Base-by-base conservation (phyloP, 495 filamentous ascomycete genomes). In the Sporormia fimetaria region DNA sequence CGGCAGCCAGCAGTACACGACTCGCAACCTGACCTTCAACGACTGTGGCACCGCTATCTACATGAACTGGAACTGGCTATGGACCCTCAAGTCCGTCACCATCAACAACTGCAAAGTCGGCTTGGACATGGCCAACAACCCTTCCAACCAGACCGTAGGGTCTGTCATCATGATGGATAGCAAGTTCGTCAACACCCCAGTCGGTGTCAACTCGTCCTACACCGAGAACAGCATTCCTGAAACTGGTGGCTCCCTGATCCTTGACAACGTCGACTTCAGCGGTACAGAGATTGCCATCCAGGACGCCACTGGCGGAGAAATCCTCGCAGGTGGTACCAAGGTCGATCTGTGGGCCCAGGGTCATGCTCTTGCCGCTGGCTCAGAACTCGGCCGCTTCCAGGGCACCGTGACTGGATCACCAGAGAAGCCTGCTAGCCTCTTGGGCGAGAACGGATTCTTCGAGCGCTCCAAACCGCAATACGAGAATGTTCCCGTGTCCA, bases 391-490 rank as follows among this genome's bases (percentile, higher is more conserved):
- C 1, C 66, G 63, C 33, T 52, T 62, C n/a, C 65, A 72, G 47
- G 61, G 52, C 22, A 47, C 47, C 17, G 49, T 55, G 9, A 36
- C 65, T 12, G 53, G 60, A 4, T 49, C 59, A 9, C 48, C 59
- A 2, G 41, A 52, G 37, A 71, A 63, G 54, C 65, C 68, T 1
- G 33, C 40, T 3, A 41, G 36, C 21, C 61, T 74, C 8, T 54
- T 71, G 4, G 56, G 44, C 8, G 45, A 58, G 26, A 68, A 68
- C 30, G 70, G 68, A 20, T 69, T 80, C 42, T 83, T 79, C 48
- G 70, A 78, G 47, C 67, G 70, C 8, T 73, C 74, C 28, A 80
- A 78, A 65, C 80, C 81, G 7, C 69, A 81, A 16, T 86, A 86
- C 56, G 67, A 71, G 37, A 53, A 54, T 8, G 42, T 67, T n/a